Evolutionary conservation across 768 basidiomycete genomes (phyloP).

Genomic region (Boletus sensibilis): DNA sequence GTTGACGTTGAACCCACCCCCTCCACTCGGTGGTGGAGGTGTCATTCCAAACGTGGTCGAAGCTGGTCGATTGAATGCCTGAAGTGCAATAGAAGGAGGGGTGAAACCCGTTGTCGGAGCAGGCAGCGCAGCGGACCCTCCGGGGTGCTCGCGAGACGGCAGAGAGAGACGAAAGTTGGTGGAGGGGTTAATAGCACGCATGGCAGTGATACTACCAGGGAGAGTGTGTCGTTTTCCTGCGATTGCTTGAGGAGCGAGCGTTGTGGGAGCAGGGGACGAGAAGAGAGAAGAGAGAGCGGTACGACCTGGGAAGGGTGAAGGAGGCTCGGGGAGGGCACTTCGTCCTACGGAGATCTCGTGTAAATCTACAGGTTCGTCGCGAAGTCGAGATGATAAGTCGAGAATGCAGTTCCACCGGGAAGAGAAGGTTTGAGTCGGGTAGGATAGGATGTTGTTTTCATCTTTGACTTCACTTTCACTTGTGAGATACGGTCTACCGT

Average conservation of each 20-base stretch:
- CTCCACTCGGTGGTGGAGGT: conserved; percentile 31
- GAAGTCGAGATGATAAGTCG: conserved; percentile 54
- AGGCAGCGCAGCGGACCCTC: conserved; percentile 9
- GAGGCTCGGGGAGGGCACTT: conserved; percentile 66
- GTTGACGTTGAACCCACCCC: neutral
- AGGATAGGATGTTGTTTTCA: conserved; percentile 31
- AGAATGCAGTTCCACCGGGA: conserved; percentile 91
- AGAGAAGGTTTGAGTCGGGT: conserved; percentile 73
- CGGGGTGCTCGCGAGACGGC: conserved; percentile 27
- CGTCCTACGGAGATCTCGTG: conserved; percentile 19
- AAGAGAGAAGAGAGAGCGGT: conserved; percentile 21
- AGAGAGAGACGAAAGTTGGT: conserved; percentile 25
- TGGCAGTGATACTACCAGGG: conserved; percentile 35
- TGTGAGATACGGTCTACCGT: conserved; percentile 63
- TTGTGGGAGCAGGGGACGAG: conserved; percentile 28
- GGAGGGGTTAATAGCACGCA: conserved; percentile 28
- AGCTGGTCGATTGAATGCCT: conserved; percentile 29
- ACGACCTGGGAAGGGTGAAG: conserved; percentile 71
- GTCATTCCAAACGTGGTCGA: conserved; percentile 35
- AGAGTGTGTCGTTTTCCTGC: conserved; percentile 62
- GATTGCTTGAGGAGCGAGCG: conserved; percentile 35
- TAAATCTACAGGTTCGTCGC: conserved; percentile 20
- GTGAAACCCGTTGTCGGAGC: conserved; percentile 21
- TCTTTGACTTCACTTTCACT: conserved; percentile 20
- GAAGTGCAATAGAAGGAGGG: conserved; percentile 38